These are phyloP conservation scores for Lipomyces spencermartinsiae DNA, from an alignment of 805 yeast species.

Conservation along the genomic window DNA sequence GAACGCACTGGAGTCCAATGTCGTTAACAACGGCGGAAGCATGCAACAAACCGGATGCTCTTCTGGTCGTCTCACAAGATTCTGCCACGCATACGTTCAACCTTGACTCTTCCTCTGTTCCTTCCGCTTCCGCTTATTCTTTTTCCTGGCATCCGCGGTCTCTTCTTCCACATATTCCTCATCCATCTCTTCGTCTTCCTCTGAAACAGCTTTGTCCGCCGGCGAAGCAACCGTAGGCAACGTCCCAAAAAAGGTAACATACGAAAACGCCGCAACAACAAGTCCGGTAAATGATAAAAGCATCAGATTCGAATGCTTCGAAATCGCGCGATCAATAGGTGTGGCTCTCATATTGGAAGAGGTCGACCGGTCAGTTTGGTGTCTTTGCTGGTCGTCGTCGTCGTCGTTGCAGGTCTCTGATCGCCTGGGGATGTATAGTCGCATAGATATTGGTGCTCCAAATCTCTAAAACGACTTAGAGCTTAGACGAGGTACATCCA, in stretches of 20 bases:
- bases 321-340: slow-evolving; percentile 38
- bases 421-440: neutral
- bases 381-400: neutral
- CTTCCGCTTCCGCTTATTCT: neutral
- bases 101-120: neutral
- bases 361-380: neutral
- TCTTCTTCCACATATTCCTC: neutral
- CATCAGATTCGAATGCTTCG: slow-evolving; percentile 33
- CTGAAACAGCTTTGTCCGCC: neutral
- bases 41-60: neutral
- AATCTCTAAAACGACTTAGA: neutral
- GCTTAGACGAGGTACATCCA: neutral
- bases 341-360: slow-evolving; percentile 27
- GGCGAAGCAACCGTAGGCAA: neutral
- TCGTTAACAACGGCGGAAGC: no score
- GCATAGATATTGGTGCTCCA: neutral
- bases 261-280: slow-evolving; percentile 41
- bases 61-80: neutral
- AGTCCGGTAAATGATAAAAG: slow-evolving; percentile 42
- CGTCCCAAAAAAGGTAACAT: slow-evolving; percentile 20
- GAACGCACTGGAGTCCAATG: no score
- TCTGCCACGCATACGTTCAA: neutral
- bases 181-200: neutral
- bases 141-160: neutral
- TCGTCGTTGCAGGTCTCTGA: neutral